Evolutionary conservation across 306 rosid species (phyloP).

Genomic region (Ormosia emarginata): DNA sequence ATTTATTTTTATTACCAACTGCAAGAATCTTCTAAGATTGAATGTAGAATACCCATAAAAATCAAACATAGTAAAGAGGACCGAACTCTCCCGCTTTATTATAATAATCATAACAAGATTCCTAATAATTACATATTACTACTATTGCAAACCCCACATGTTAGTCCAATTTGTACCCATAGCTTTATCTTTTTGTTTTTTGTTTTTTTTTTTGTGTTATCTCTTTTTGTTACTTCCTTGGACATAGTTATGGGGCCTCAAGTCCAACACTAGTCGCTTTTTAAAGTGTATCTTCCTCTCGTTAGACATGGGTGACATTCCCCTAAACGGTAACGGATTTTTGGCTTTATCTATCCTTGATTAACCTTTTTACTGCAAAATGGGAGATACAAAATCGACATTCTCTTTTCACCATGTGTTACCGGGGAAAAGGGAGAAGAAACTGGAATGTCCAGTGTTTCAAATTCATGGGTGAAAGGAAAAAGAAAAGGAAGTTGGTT

Average conservation of each 20-base stretch:
- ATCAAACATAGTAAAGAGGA: background rate
- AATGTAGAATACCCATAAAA: too few species aligned
- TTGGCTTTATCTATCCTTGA: too few species aligned
- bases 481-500: too few species aligned
- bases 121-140: slow-evolving; percentile 24
- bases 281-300: background rate
- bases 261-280: background rate
- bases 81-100: background rate
- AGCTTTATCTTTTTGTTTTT: background rate
- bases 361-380: too few species aligned
- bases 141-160: slow-evolving; percentile 15
- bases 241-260: background rate
- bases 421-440: too few species aligned
- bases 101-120: slow-evolving; percentile 10
- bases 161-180: background rate
- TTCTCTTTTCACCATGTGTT: background rate
- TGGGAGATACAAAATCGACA: too few species aligned
- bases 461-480: too few species aligned
- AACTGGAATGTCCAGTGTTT: too few species aligned
- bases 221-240: background rate
- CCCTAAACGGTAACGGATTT: background rate
- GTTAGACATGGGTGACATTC: background rate
- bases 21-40: too few species aligned
- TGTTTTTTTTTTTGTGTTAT: background rate
- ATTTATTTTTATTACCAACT: too few species aligned